These are phyloP conservation scores for Dendrobium nobile DNA, from an alignment of 106 monocot species.

Conservation along the genomic window DNA sequence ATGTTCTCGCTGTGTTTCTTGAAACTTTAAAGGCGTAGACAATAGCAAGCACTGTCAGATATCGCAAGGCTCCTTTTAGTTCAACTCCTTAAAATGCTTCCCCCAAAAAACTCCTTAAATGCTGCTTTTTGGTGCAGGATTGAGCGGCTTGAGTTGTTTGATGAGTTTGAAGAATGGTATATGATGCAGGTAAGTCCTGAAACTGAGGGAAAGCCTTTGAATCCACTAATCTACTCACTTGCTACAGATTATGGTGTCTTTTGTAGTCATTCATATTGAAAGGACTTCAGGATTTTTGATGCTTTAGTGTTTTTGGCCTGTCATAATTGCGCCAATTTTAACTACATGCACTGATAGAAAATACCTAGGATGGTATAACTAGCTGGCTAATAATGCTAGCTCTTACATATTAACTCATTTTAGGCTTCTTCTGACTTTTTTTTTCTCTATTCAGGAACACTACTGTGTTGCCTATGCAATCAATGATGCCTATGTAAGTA, in stretches of 20 bases:
- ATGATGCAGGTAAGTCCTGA: conserved; percentile 90
- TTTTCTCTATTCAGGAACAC: conserved; percentile 63
- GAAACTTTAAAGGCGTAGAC: neutral
- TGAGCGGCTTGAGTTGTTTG: conserved; percentile 90
- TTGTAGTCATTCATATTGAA: neutral
- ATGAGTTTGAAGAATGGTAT: conserved; percentile 99
- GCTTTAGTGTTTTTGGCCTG: neutral
- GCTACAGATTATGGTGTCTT: neutral
- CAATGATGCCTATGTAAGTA: conserved; percentile 78
- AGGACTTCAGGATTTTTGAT: neutral
- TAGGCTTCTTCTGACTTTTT: conserved; percentile 1
- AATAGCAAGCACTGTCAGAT: neutral
- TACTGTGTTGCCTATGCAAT: conserved; percentile 86
- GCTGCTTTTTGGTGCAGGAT: conserved; percentile 42
- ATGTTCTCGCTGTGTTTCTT: neutral
- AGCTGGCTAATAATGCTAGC: neutral
- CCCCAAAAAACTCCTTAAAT: too few species aligned
- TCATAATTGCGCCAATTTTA: neutral
- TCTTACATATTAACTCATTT: neutral
- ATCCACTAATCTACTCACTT: neutral
- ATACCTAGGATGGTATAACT: neutral
- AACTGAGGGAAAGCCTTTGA: neutral
- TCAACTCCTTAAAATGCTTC: neutral
- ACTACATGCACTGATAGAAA: neutral
- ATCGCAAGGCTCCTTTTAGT: neutral